phyloP scores from a whole-genome alignment of 768 basidiomycete genomes.

The Rhizopogon salebrosus region DNA sequence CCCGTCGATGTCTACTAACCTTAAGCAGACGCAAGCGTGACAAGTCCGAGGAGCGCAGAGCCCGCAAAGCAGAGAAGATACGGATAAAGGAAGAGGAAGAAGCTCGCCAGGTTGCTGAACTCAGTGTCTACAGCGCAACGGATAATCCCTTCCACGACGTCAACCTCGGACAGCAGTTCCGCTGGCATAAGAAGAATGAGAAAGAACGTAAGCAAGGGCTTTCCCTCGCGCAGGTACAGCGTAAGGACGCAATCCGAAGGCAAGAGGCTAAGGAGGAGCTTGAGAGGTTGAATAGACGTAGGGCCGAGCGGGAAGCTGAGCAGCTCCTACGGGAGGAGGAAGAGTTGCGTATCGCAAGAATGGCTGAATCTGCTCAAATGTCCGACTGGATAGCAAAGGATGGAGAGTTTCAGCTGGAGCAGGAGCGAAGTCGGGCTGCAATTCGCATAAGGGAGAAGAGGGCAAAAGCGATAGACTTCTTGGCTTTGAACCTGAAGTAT shows the following conservation, averaged over 20 bases:
- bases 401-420: constrained; percentile 94
- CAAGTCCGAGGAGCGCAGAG: constrained; percentile 80
- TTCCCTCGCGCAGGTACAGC: constrained; percentile 69
- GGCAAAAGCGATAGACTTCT: constrained; percentile 97
- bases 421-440: constrained; percentile 83
- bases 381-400: constrained; percentile 97
- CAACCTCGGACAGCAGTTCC: constrained; percentile 93
- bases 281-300: constrained; percentile 81
- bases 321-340: constrained; percentile 88
- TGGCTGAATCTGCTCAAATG: constrained; percentile 96
- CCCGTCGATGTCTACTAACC: constrained; percentile 3
- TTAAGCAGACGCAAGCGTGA: constrained; percentile 69
- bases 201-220: constrained; percentile 90
- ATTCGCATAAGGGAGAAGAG: constrained; percentile 95
- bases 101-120: constrained; percentile 86
- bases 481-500: constrained; percentile 94
- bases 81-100: constrained; percentile 83
- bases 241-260: constrained; percentile 71
- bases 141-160: constrained; percentile 99
- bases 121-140: constrained; percentile 92
- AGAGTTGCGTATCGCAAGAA: constrained; percentile 78
- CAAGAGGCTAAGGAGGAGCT: constrained; percentile 95
- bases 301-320: constrained; percentile 92
- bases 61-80: constrained; percentile 85
- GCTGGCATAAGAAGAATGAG: constrained; percentile 98